Evolutionary conservation across 805 yeast genomes (phyloP), one percentile per base, ranked within the genome.

Genomic region (Blastobotrys chiropterorum): DNA sequence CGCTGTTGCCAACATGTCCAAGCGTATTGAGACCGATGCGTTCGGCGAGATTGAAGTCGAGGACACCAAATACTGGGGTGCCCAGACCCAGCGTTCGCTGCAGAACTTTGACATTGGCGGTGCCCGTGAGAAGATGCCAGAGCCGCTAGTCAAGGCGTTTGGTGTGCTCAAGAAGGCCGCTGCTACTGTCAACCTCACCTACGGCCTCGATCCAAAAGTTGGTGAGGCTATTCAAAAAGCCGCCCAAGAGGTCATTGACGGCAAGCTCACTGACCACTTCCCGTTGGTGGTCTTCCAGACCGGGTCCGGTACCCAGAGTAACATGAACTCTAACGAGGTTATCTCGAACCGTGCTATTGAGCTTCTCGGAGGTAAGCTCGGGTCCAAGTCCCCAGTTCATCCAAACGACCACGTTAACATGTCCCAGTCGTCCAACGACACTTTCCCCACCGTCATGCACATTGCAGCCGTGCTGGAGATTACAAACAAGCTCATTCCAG

Each of bases 381-480:
- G 99, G 56, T 84, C 96, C 56, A 94, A 94, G 77, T 78, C 73
- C 57, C 96, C 96, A 31, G 96, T 94, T 51, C 99, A 94, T 73
- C 99, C 99, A 59, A 94, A 94, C 74, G 98, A 94, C 72, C 98
- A 94, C 74, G 95, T 90, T 65, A 94, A 94, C 79, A 90, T 89
- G 88, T 87, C 97, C 16, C 98, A 94, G 75, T 88, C 96, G n/a
- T 89, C 97, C 46, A 94, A 94, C 71, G 99, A 94, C 74, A 94
- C 98, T 51, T 94, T 94, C 86, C 99, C 99, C 61, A 90, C 99
- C 38, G 99, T 92, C 52, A 94, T 94, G 99, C 99, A 94, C 76
- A 92, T 94, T 72, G 97, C 99, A 52, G 97, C 98, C 16, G 97
- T 90, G 57, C 80, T 86, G 43, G 96, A 92, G 75, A 86, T 92